phyloP scores from a whole-genome alignment of 179 eudicot genomes.

The Nepenthes alata region DNA sequence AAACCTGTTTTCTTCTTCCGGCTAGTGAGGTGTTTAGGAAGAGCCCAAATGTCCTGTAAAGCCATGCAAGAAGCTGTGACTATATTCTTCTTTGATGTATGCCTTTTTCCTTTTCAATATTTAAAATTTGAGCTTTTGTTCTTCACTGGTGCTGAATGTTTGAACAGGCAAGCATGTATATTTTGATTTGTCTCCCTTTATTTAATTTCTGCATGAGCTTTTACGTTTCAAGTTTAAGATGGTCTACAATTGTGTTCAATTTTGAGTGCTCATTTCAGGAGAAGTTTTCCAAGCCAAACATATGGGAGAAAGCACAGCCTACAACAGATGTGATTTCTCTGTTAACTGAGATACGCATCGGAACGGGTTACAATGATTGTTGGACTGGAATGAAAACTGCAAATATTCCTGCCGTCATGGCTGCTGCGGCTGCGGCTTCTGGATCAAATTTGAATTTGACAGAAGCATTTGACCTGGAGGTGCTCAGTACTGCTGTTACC shows the following conservation, averaged over 20 bases:
- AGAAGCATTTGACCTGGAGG: slow-evolving; percentile 89
- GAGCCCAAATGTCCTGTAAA: too few species aligned
- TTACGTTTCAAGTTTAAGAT: not conserved
- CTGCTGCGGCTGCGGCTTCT: slow-evolving; percentile 98
- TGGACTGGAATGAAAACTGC: slow-evolving; percentile 86
- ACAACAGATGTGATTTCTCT: slow-evolving; percentile 89
- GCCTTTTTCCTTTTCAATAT: too few species aligned
- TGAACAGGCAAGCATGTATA: too few species aligned
- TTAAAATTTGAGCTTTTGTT: too few species aligned
- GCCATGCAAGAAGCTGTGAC: too few species aligned
- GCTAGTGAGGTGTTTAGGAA: too few species aligned
- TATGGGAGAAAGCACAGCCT: slow-evolving; percentile 74
- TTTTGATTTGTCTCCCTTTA: too few species aligned
- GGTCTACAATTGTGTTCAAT: not conserved
- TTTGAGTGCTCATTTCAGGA: slow-evolving; percentile 42
- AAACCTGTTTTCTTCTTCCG: too few species aligned
- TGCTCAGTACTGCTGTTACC: slow-evolving; percentile 82
- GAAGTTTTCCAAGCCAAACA: slow-evolving; percentile 80
- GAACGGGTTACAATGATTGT: slow-evolving; percentile 82
- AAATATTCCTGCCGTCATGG: slow-evolving; percentile 97
- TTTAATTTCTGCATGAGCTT: too few species aligned
- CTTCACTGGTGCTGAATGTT: too few species aligned
- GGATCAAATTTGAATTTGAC: slow-evolving; percentile 72
- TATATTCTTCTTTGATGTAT: too few species aligned
- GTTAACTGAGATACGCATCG: slow-evolving; percentile 85